Evolutionary conservation across 129 eudicot genomes (phyloP).

Genomic region (Gnaphalium uliginosum): DNA sequence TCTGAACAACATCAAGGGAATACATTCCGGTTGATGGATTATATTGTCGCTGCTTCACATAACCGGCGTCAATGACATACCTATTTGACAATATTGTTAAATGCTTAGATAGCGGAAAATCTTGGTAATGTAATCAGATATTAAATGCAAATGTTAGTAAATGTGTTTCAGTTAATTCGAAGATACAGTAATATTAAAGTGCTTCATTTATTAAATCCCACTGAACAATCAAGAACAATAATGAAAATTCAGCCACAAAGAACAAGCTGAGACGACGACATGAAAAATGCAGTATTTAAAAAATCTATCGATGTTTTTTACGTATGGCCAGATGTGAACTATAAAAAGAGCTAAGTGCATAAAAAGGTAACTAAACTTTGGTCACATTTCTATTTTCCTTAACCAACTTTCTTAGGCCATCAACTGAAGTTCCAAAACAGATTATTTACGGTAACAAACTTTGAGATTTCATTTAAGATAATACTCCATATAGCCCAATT

Average conservation of each 20-base stretch:
- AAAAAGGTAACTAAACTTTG: not conserved
- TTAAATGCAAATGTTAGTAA: not conserved
- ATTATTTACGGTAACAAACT: too few relatives aligned
- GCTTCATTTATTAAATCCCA: not conserved
- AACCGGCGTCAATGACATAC: slow-evolving; percentile 96
- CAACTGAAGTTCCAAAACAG: too few relatives aligned
- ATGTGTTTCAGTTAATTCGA: not conserved
- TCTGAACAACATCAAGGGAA: slow-evolving; percentile 88
- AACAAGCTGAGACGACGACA: not conserved
- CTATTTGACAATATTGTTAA: slow-evolving; percentile 30
- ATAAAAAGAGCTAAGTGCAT: not conserved
- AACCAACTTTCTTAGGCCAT: too few relatives aligned
- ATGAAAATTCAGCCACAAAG: not conserved
- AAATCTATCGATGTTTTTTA: not conserved
- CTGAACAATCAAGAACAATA: not conserved
- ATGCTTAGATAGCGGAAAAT: not conserved
- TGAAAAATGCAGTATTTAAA: not conserved
- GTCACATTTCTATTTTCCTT: too few relatives aligned
- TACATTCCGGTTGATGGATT: slow-evolving; percentile 97
- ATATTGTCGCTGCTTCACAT: slow-evolving; percentile 95
- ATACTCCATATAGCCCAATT: too few relatives aligned
- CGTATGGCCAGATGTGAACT: not conserved
- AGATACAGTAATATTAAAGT: not conserved
- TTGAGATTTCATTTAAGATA: too few relatives aligned
- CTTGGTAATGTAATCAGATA: not conserved